Evolutionary conservation across 164 flowering plant genomes (phyloP), one percentile per base, ranked within the genome.

Genomic region (Paratinospora sagittata): DNA sequence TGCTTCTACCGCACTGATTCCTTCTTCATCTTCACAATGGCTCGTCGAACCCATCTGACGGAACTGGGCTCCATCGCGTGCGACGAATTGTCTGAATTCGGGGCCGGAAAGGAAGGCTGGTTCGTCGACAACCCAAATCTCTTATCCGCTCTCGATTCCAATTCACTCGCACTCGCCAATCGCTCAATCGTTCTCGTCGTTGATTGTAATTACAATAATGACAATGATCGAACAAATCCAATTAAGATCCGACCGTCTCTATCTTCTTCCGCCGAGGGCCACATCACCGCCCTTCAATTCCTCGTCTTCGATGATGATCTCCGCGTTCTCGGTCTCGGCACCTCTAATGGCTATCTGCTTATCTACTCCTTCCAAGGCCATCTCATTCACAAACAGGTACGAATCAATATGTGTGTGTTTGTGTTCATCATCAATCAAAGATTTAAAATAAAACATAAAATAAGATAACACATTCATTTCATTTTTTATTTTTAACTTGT

Each of bases 61-160:
- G 88, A 88, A 67, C 68, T 93, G 7, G 97, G 93, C 3, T 82
- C 84, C 85, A 85, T 96, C 33, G 91, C 97, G 16, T 87, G 90
- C 83, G 84, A 79, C 41, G 92, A 88, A 34, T 83, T 93, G 37
- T 43, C 77, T 39, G 87, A 87, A 9, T 65, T 96, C 41, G 97
- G 97, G 17, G 92, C 98, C 12, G 97, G 97, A 8, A 89, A 85
- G 78, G 93, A 91, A 77, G 90, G 90, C 1, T 96, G 99, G 98
- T 87, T 96, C 43, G 84, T 79, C 66, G 78, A 85, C 39, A 78
- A 73, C 72, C 86, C 95, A 6, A 73, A 73, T 70, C 82, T 96
- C 24, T 80, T 86, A 43, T 71, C 85, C 58, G 87, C 98, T 0
- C 87, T 93, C 67, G 92, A 93, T 72, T 67, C 94, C 8, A 80